Evolutionary conservation across 106 monocot genomes (phyloP), one percentile per base, ranked within the genome.

Genomic region (Xerophyta viscosa): DNA sequence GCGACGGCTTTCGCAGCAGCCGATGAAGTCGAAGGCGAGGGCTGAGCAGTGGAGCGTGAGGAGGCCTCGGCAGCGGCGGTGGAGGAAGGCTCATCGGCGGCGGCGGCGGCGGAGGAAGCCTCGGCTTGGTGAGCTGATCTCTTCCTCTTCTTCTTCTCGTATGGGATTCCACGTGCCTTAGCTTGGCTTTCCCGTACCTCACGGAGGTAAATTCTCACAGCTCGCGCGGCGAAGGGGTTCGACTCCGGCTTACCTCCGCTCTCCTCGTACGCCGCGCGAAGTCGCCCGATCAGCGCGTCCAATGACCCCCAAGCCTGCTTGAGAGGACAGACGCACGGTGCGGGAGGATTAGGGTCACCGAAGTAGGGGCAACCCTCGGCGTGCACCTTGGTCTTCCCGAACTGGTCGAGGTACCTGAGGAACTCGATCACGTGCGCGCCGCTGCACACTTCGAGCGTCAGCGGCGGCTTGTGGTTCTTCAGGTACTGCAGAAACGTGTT

Each of bases 401-500:
- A 75, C 65, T 80, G 80, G 52, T 75, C 80, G 4, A 75, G 62
- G 42, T 75, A 80, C 30, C 48, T 62, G 9, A 79, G 63, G 64
- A 79, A 79, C 52, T 79, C 78, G 33, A 79, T 79, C 20, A 79
- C 78, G 53, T 73, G 78, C 9, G 77, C 77, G 1, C 78, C 78
- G 63, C 78, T 79, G 68, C 78, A 79, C 2, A 57, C 50, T 2
- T 63, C 58, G 0, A 72, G 59, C 27, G 63, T 73, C 27, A 79
- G 67, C 44, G 78, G 78, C 9, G 72, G 78, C 49, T 55, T 63
- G 64, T 80, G 74, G 57, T 80, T 75, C 8, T 54, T 65, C 19
- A 80, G 80, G 66, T 80, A 80, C 57, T 71, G 80, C n/a, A 75
- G 56, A 54, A 80, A 80, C 20, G 80, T 75, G 71, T 74, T 71